phyloP scores from a whole-genome alignment of 768 basidiomycete species.

The Wakefieldia striispora region DNA sequence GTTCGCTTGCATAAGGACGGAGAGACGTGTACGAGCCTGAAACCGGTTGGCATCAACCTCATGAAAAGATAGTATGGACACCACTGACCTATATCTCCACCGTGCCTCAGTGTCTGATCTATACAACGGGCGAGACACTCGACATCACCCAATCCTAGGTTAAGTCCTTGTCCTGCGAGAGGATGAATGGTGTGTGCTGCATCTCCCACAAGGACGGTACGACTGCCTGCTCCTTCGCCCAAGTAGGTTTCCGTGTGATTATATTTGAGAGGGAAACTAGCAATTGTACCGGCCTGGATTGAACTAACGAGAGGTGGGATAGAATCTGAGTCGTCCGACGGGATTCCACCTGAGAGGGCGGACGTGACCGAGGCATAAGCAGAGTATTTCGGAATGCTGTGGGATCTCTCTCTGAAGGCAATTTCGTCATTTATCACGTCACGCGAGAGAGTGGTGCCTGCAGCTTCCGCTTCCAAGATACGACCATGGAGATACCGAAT shows the following conservation, averaged over 20 bases:
- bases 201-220: conserved; percentile 92
- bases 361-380: conserved; percentile 53
- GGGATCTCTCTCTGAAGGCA: conserved; percentile 68
- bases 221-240: conserved; percentile 59
- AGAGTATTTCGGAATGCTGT: conserved; percentile 62
- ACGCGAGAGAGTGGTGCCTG: conserved; percentile 45
- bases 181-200: conserved; percentile 96
- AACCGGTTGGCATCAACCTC: background rate
- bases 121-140: conserved; percentile 69
- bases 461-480: conserved; percentile 52
- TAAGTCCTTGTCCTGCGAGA: conserved; percentile 93
- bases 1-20: conserved; percentile 69
- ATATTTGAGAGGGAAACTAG: conserved; percentile 88
- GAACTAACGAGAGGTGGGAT: conserved; percentile 74
- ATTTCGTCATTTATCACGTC: conserved; percentile 61
- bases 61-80: background rate
- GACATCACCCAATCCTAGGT: conserved; percentile 89
- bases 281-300: conserved; percentile 70
- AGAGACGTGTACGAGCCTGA: conserved; percentile 75
- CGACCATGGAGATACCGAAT: conserved; percentile 62
- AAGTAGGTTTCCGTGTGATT: conserved; percentile 86
- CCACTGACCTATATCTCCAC: conserved; percentile 78
- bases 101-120: conserved; percentile 50
- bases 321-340: conserved; percentile 55
- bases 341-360: conserved; percentile 44